A percentile compares a stretch with the other conserved stretches of the same genome.
These are phyloP conservation scores for Artemisia tridentata DNA, from an alignment of 129 eudicot species.

Conservation along the genomic window DNA sequence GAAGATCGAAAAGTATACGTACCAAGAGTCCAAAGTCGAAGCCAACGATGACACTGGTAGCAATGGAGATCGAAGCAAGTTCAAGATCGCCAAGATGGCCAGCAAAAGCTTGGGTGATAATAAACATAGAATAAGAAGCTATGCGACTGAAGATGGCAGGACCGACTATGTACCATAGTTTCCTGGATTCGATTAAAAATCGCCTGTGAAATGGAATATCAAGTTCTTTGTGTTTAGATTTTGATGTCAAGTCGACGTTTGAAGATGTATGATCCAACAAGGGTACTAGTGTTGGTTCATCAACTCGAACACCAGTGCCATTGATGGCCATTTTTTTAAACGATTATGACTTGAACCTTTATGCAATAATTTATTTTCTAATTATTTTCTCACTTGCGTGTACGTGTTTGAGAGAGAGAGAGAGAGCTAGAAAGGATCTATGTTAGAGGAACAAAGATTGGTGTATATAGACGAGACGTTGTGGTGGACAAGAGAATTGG, in stretches of 20 bases:
- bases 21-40: conserved; percentile 88
- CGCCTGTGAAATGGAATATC: conserved; percentile 25
- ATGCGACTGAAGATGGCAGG: conserved; percentile 79
- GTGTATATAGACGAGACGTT: conserved; percentile 5
- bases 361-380: not conserved
- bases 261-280: conserved; percentile 46
- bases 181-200: conserved; percentile 62
- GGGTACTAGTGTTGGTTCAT: conserved; percentile 44
- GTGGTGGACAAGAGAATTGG: conserved; percentile 12
- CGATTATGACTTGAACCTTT: not conserved
- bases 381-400: not conserved
- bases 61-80: conserved; percentile 83
- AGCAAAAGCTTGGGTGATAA: conserved; percentile 77
- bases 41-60: conserved; percentile 61
- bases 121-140: conserved; percentile 62
- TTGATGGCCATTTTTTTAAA: conserved; percentile 37
- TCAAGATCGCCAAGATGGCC: conserved; percentile 94
- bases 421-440: conserved; percentile 2
- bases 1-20: not conserved
- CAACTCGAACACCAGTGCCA: conserved; percentile 26
- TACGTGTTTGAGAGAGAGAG: not conserved
- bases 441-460: conserved; percentile 18
- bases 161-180: conserved; percentile 83
- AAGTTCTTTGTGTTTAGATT: conserved; percentile 6
- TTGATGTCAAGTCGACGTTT: conserved; percentile 11